A percentile compares a stretch with the other conserved stretches of the same genome.
These are phyloP conservation scores for Kwoniella europaea DNA, from an alignment of 768 basidiomycete genomes.

Conservation along the genomic window DNA sequence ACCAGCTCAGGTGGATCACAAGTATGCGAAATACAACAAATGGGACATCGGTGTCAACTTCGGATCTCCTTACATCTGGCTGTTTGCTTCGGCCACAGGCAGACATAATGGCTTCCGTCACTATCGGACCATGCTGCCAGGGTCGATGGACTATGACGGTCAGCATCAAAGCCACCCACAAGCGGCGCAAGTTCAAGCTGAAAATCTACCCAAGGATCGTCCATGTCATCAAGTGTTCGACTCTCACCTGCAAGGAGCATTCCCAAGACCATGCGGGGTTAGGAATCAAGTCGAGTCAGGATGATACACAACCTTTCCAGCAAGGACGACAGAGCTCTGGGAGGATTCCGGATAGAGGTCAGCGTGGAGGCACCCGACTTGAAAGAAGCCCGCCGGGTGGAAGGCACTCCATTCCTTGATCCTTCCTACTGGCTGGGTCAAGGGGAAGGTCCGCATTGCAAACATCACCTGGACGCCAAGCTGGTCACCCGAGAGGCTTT, in stretches of 20 bases:
- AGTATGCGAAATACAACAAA: too few species aligned
- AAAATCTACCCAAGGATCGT: slow-evolving; percentile 39
- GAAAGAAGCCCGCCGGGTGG: neutral
- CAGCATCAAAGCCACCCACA: slow-evolving; percentile 11
- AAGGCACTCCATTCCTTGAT: slow-evolving; percentile 28
- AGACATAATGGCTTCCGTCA: too few species aligned
- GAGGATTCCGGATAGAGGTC: slow-evolving; percentile 39
- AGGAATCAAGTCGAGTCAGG: slow-evolving; percentile 3
- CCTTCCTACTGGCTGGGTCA: slow-evolving; percentile 22
- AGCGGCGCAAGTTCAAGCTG: slow-evolving; percentile 10
- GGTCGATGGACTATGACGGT: too few species aligned
- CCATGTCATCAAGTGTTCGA: slow-evolving; percentile 44
- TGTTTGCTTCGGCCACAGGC: too few species aligned
- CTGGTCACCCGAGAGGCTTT: slow-evolving; percentile 18
- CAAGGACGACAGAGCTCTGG: slow-evolving; percentile 9
- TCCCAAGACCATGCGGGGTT: slow-evolving; percentile 23
- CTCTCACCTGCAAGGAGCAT: slow-evolving; percentile 29
- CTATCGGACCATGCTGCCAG: too few species aligned
- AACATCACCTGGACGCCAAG: neutral
- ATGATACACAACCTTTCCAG: slow-evolving; percentile 33
- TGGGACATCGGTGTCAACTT: too few species aligned
- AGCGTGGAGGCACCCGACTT: slow-evolving; percentile 21
- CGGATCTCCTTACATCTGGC: too few species aligned
- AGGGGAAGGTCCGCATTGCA: neutral
- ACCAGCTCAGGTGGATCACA: slow-evolving; percentile 22